phyloP scores from a whole-genome alignment of 2,329 filamentous ascomycete genomes.

The Talaromyces piceae region DNA sequence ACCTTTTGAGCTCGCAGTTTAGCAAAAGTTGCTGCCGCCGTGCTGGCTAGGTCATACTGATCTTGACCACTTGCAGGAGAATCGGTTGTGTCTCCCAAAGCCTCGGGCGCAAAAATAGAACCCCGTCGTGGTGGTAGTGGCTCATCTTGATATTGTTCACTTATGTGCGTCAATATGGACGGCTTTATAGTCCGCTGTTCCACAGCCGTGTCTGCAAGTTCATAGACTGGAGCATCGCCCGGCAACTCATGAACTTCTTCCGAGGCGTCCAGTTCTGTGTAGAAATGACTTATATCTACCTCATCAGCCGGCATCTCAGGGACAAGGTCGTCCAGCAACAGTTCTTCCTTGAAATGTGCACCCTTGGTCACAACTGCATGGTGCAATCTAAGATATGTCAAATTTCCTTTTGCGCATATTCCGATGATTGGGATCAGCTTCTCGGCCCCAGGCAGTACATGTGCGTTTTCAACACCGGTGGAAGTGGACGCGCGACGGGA shows the following conservation, averaged over 20 bases:
- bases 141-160: conserved; percentile 23
- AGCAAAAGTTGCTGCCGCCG: background rate
- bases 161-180: background rate
- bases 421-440: conserved; percentile 48
- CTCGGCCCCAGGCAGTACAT: conserved; percentile 41
- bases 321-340: conserved; percentile 19
- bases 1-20: conserved; percentile 26
- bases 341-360: conserved; percentile 23
- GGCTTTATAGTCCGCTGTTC: conserved; percentile 2
- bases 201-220: conserved; percentile 32
- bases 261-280: conserved; percentile 23
- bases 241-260: conserved; percentile 30
- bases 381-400: conserved; percentile 50
- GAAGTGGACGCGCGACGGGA: conserved; percentile 6
- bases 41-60: background rate
- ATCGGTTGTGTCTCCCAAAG: conserved; percentile 19
- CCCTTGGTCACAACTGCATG: conserved; percentile 48
- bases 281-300: conserved; percentile 19
- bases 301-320: conserved; percentile 27
- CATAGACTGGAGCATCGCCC: conserved; percentile 24
- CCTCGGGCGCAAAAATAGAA: conserved; percentile 41
- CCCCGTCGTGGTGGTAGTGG: conserved; percentile 29
- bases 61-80: background rate
- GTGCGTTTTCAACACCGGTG: conserved; percentile 9
- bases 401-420: conserved; percentile 37